Base-by-base conservation (phyloP, 495 filamentous ascomycete genomes). In the Lasiosphaeria miniovina region DNA sequence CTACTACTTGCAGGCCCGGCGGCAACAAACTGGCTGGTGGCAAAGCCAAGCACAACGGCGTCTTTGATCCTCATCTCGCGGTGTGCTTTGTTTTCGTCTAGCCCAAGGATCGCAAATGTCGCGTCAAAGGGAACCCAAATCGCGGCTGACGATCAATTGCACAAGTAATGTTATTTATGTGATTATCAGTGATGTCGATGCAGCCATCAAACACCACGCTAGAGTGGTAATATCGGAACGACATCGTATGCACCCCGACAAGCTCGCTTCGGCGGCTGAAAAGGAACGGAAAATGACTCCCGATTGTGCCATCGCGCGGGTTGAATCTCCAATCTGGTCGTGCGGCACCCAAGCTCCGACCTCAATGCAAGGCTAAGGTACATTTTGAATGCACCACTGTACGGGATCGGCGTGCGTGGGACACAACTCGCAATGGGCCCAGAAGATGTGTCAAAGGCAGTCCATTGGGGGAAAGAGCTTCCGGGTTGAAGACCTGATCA, bases 181-280 rank as follows among this genome's bases (percentile, higher is more conserved):
- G 24, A 24, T 24, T 24, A 24, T 24, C 2, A 2, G 24, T 2
- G 24, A 24, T 2, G 2, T 24, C 24, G 24, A 24, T 2, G 24
- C 24, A 24, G 24, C 24, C 24, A 24, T 24, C 24, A 2, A 24
- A 2, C 24, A 24, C 24, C 24, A 24, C 24, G 24, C 24, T 24
- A 46, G 43, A 9, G 43, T 46, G 15, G 43, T n/a, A 46, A 11
- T 46, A n/a, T 11, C 43, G 11, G 11, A 24, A 24, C 24, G 24
- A 24, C 24, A 24, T 24, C 24, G 24, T 24, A 24, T 24, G 24
- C 24, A 24, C 24, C 24, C 43, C 12, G 43, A 6, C 43, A 5
- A 46, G 7, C 43, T 46, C 43, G 43, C 43, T n/a, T 14, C 43
- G 43, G 38, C 43, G 43, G 43, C 43, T 46, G 43, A 46, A 46